phyloP scores from a whole-genome alignment of 805 yeast species.

The Spathaspora arborariae region DNA sequence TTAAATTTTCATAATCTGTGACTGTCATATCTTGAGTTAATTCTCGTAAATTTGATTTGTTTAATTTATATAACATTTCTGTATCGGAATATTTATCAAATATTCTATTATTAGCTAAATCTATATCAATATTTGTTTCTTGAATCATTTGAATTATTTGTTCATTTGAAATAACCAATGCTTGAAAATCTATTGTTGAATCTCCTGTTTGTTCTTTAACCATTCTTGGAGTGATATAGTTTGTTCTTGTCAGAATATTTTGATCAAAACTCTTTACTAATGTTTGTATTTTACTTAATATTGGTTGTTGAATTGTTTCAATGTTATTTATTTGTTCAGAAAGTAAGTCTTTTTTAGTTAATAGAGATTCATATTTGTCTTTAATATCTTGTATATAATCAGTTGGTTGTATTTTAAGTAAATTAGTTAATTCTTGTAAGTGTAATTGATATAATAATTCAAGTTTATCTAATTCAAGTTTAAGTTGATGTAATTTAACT shows the following conservation, averaged over 20 bases:
- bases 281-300: constrained; percentile 29
- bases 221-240: background rate
- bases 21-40: constrained; percentile 14
- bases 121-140: constrained; percentile 16
- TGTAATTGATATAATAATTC: constrained; percentile 24
- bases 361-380: constrained; percentile 17
- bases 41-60: constrained; percentile 18
- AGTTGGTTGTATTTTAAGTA: constrained; percentile 12
- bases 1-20: constrained; percentile 31
- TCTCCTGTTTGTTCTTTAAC: background rate
- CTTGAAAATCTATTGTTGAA: constrained; percentile 9
- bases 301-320: constrained; percentile 29
- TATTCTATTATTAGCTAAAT: constrained; percentile 17
- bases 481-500: constrained; percentile 17
- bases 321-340: constrained; percentile 21
- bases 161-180: constrained; percentile 16
- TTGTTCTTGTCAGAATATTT: constrained; percentile 9
- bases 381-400: constrained; percentile 21
- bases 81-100: constrained; percentile 18
- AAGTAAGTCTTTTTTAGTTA: constrained; percentile 11
- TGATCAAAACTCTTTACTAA: constrained; percentile 20
- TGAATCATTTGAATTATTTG: constrained; percentile 18
- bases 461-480: constrained; percentile 26
- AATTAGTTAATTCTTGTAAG: constrained; percentile 17
- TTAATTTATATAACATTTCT: constrained; percentile 21